These are phyloP conservation scores for Rhizopogon vesiculosus DNA, from an alignment of 768 basidiomycete genomes.

Conservation along the genomic window DNA sequence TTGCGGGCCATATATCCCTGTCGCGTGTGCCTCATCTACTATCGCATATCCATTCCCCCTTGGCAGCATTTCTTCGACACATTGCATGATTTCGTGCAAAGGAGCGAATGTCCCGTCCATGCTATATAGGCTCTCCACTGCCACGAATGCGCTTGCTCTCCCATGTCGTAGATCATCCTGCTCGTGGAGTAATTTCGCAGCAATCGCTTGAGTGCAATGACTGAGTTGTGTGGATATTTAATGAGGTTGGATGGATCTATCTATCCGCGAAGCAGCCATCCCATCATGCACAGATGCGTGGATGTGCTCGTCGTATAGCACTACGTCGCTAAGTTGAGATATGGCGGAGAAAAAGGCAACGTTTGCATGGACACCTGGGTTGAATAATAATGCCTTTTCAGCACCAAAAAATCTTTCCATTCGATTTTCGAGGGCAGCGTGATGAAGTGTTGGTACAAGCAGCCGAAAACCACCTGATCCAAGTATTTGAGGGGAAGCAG, in stretches of 20 bases:
- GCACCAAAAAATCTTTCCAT: slow-evolving; percentile 59
- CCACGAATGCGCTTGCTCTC: slow-evolving; percentile 59
- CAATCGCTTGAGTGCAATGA: slow-evolving; percentile 40
- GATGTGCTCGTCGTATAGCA: slow-evolving; percentile 83
- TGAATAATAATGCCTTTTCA: slow-evolving; percentile 75
- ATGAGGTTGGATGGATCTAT: slow-evolving; percentile 26
- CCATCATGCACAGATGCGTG: slow-evolving; percentile 94
- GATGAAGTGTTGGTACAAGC: slow-evolving; percentile 55
- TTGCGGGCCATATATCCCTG: slow-evolving; percentile 78
- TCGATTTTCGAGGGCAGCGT: slow-evolving; percentile 67
- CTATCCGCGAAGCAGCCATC: slow-evolving; percentile 58
- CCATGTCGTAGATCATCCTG: slow-evolving; percentile 34
- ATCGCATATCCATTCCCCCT: slow-evolving; percentile 64
- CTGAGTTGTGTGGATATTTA: slow-evolving; percentile 72
- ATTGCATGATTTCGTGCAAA: slow-evolving; percentile 56
- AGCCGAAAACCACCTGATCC: slow-evolving; percentile 89
- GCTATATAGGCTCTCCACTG: slow-evolving; percentile 86
- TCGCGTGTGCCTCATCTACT: slow-evolving; percentile 93
- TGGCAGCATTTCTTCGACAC: slow-evolving; percentile 59
- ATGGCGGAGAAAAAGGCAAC: slow-evolving; percentile 79
- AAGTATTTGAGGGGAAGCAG: slow-evolving; percentile 49
- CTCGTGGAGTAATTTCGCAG: slow-evolving; percentile 37
- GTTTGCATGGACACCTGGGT: slow-evolving; percentile 92
- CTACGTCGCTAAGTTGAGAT: slow-evolving; percentile 70
- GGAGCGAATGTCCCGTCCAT: slow-evolving; percentile 96